Evolutionary conservation across 1,284 basidiomycete species (phyloP), one percentile per base, ranked within the genome.

Genomic region (Cystobasidium sp.): DNA sequence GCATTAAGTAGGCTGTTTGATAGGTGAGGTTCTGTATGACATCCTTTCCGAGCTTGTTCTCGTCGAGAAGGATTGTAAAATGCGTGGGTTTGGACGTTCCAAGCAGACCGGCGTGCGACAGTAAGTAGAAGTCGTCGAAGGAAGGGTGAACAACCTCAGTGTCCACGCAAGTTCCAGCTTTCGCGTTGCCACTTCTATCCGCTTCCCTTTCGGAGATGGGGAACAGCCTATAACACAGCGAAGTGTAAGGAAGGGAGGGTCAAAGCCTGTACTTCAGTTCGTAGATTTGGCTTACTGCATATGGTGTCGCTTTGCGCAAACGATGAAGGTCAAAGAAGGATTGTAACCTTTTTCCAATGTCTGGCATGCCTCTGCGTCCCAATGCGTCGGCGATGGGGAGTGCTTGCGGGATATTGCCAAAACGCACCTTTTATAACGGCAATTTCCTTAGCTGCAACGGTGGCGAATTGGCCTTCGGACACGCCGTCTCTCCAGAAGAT

Each of bases 281-380:
- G 12, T 8, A 44, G 6, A 49, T 31, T 18, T 5, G 10, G 31
- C 49, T 55, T 31, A 73, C 62, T 52, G 47, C 39, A 47, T 44
- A 80, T 93, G 90, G 77, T 93, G 92, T 1, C 91, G 87, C 82
- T 93, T 93, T 22, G 89, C 90, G 80, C 90, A 92, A 69, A 92
- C 87, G 75, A 92, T 87, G 76, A 91, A 89, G 10, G 88, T 90
- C 6, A 93, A 81, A 79, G 88, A 87, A 0, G 91, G 91, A 4
- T 80, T 83, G 81, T 91, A 92, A 1, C 24, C 41, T 1, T 56
- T 24, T 6, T 74, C 75, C 16, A 77, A 44, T 18, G 52, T 62
- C 24, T 63, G 20, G 49, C 75, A 77, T 31, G 78, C 78, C 12
- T 37, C 44, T 47, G 66, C 49, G 22, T 73, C 10, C 22, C 31